Evolutionary conservation across 164 flowering plant genomes (phyloP), one percentile per base, ranked within the genome.

Genomic region (Nelumbo lutea): DNA sequence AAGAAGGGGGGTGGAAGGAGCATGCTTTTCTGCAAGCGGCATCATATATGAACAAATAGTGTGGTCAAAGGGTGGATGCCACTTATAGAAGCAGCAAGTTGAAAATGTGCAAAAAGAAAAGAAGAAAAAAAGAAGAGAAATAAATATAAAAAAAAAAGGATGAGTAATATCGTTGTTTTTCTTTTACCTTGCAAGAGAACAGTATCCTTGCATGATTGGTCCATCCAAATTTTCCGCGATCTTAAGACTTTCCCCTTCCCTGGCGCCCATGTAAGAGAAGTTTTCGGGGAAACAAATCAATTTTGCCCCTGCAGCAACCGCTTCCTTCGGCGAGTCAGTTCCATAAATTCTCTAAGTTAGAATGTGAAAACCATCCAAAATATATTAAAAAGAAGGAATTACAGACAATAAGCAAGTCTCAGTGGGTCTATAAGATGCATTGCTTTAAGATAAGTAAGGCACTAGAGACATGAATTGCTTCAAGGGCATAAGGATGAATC

Each of bases 231-330:
- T 70, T 67, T 95, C 89, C 7, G 96, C 94, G 61, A 95, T 75
- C 60, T 73, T 76, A 11, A 89, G 69, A 79, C 96, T 86, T 10
- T 95, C 97, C 60, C 97, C 97, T 8, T 70, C 75, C 64, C 69
- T 78, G 14, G 78, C 83, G 57, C 94, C 90, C 39, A 92, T 71
- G 58, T 61, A 95, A 0, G 97, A 89, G 76, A 92, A 95, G 64
- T 79, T 86, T 68, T 95, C 98, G 9, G 98, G 97, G 45, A 95
- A 85, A 70, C 90, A 90, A 46, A 95, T 81, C 85, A 95, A 63
- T 67, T 87, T 90, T 9, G 92, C 98, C 41, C 97, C 98, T 40
- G 94, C 94, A 9, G 85, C 78, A 53, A 81, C 93, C 59, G 98
- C 98, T 75, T 95, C 97, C 91, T 95, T 73, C 64, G 62, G 74